These are phyloP conservation scores for Trichoderma asperelloides DNA, from an alignment of 495 filamentous ascomycete species.

Conservation along the genomic window DNA sequence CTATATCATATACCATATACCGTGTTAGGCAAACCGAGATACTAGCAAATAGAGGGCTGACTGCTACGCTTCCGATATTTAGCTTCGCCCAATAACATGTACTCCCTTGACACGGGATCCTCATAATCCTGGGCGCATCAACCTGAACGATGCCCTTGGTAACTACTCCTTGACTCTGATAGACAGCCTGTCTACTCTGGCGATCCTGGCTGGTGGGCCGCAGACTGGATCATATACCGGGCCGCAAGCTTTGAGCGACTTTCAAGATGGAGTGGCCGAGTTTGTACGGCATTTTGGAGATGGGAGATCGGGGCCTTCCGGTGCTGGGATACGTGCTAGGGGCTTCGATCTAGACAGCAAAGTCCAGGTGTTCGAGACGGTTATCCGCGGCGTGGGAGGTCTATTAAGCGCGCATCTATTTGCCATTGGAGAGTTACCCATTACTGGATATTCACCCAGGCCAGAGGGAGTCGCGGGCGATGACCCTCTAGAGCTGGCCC, in stretches of 20 bases:
- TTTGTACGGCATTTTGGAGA: slow-evolving; percentile 86
- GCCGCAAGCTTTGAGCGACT: slow-evolving; percentile 59
- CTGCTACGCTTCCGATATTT: slow-evolving; percentile 12
- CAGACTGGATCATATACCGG: slow-evolving; percentile 38
- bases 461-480: slow-evolving; percentile 17
- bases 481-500: slow-evolving; percentile 31
- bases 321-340: slow-evolving; percentile 61
- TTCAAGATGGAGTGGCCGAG: slow-evolving; percentile 69
- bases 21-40: background rate
- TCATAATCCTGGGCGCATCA: slow-evolving; percentile 69
- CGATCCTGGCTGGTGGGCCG: slow-evolving; percentile 70
- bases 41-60: slow-evolving; percentile 4
- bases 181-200: slow-evolving; percentile 88
- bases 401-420: slow-evolving; percentile 90
- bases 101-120: slow-evolving; percentile 72
- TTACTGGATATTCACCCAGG: slow-evolving; percentile 58
- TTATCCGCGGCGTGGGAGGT: slow-evolving; percentile 88
- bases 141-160: slow-evolving; percentile 89
- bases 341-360: slow-evolving; percentile 96
- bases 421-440: slow-evolving; percentile 79
- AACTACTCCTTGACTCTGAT: slow-evolving; percentile 95
- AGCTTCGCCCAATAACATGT: slow-evolving; percentile 81
- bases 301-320: slow-evolving; percentile 58
- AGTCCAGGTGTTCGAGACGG: slow-evolving; percentile 96
- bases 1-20: too few species aligned